phyloP scores from a whole-genome alignment of 1,139 yeast species.

The Geotrichum siamense region DNA sequence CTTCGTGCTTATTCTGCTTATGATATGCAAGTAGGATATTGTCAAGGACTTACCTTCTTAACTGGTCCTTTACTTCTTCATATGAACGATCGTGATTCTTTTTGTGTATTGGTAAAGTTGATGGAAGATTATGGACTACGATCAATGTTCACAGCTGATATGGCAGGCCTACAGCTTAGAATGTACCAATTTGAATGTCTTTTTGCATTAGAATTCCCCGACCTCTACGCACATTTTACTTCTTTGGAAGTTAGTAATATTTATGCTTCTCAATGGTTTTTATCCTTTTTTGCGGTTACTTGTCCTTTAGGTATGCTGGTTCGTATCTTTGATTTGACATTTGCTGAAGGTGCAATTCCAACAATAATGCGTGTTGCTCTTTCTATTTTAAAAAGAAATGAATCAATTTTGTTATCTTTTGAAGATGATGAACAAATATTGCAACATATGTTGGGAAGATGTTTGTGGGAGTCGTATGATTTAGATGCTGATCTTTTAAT shows the following conservation, averaged over 20 bases:
- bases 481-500: slow-evolving; percentile 44
- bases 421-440: slow-evolving; percentile 55
- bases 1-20: slow-evolving; percentile 61
- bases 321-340: slow-evolving; percentile 48
- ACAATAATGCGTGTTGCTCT: slow-evolving; percentile 56
- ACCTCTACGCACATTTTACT: slow-evolving; percentile 43
- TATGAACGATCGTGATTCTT: slow-evolving; percentile 43
- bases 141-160: slow-evolving; percentile 52
- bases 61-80: slow-evolving; percentile 56
- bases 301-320: slow-evolving; percentile 48
- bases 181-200: slow-evolving; percentile 46
- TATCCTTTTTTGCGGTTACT: slow-evolving; percentile 57
- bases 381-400: slow-evolving; percentile 48
- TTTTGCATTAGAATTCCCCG: slow-evolving; percentile 40
- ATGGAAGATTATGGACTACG: slow-evolving; percentile 60
- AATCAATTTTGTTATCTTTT: slow-evolving; percentile 45
- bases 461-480: slow-evolving; percentile 43
- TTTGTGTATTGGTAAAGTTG: slow-evolving; percentile 50
- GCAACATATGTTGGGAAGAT: slow-evolving; percentile 54
- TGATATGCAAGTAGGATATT: slow-evolving; percentile 63
- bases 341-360: slow-evolving; percentile 59
- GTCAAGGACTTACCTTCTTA: slow-evolving; percentile 62
- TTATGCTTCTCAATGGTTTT: slow-evolving; percentile 54
- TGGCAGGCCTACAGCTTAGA: slow-evolving; percentile 50
- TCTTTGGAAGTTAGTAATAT: slow-evolving; percentile 32